phyloP scores from a whole-genome alignment of 345 rosid species.

The Noccaea bulbosa region DNA sequence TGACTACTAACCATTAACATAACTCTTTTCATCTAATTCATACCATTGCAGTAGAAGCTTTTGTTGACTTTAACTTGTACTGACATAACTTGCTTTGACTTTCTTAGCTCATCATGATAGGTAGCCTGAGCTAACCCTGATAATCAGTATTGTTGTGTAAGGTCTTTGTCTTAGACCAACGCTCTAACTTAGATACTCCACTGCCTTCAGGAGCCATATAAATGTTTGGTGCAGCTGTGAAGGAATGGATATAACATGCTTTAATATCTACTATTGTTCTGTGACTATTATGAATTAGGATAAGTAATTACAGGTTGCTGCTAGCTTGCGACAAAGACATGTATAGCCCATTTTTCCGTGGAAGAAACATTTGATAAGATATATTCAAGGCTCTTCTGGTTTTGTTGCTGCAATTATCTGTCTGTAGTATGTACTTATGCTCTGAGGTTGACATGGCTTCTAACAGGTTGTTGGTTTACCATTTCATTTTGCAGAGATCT shows the following conservation, averaged over 20 bases:
- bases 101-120: slow-evolving; percentile 49
- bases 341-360: slow-evolving; percentile 6
- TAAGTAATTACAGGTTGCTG: slow-evolving; percentile 25
- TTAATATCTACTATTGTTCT: slow-evolving; percentile 11
- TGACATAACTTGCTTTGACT: slow-evolving; percentile 62
- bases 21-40: slow-evolving; percentile 79
- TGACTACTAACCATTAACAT: slow-evolving; percentile 98
- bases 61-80: slow-evolving; percentile 53
- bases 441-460: slow-evolving; percentile 24
- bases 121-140: slow-evolving; percentile 52
- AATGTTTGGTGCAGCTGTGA: slow-evolving; percentile 31
- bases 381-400: slow-evolving; percentile 21
- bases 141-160: slow-evolving; percentile 10
- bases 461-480: slow-evolving; percentile 43
- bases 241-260: slow-evolving; percentile 17
- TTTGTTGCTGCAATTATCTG: slow-evolving; percentile 27
- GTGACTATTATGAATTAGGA: slow-evolving; percentile 32
- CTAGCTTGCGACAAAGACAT: slow-evolving; percentile 14
- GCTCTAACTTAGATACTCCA: slow-evolving; percentile 31
- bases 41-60: slow-evolving; percentile 50
- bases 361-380: slow-evolving; percentile 35
- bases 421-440: slow-evolving; percentile 13
- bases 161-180: slow-evolving; percentile 17
- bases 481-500: slow-evolving; percentile 64
- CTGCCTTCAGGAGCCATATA: slow-evolving; percentile 30